Conservation (phyloP, 2,329 filamentous ascomycete species). For the Clonostachys solani region DNA sequence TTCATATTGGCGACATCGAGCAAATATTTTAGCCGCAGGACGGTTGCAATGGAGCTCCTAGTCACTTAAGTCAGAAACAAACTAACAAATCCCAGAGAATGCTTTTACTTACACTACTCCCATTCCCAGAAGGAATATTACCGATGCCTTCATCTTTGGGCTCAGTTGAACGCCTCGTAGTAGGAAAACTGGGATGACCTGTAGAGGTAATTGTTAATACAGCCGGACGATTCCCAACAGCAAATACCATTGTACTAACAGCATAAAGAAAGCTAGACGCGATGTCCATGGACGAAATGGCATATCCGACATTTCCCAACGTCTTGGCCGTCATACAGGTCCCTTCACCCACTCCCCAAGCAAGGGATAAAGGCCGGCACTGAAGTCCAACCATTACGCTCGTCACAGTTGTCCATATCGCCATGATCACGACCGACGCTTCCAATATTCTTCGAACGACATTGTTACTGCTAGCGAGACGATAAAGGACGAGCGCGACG, state of each 20-base stretch:
- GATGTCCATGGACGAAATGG: conserved; percentile 1
- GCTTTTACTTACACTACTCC: no score
- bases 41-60: no score
- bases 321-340: conserved; percentile 1
- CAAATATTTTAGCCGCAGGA: no score
- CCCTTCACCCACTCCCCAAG: conserved; percentile 2
- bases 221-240: no score
- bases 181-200: no score
- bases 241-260: not conserved
- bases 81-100: no score
- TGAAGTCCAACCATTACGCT: not conserved
- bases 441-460: not conserved
- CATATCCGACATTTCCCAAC: conserved; percentile 1
- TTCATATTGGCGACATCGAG: no score
- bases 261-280: not conserved
- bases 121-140: no score
- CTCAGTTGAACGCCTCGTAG: no score
- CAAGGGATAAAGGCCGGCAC: not conserved
- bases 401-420: not conserved
- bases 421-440: not conserved
- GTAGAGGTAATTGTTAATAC: no score
- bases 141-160: no score
- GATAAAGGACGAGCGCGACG: not conserved
- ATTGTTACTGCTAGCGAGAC: not conserved
- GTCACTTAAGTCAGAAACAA: no score